Base-by-base conservation (phyloP, 2,329 filamentous ascomycete genomes). In the Colletotrichum sp. region DNA sequence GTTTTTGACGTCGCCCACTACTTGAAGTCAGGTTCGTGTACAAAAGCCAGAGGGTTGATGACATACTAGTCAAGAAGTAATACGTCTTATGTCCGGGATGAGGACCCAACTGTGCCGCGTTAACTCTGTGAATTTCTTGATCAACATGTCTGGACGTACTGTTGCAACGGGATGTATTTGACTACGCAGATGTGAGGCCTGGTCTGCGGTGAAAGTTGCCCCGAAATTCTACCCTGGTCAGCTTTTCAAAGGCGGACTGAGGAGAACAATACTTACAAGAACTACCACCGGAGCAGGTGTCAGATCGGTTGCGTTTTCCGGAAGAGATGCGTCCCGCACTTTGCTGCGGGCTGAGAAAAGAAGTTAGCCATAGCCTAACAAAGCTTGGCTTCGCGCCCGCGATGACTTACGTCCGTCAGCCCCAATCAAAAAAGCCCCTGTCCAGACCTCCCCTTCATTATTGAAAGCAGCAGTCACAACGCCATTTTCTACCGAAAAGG, bases 221-320 rank as follows among this genome's bases (percentile, higher is more conserved):
- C 38, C 38, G 18, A 43, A 43, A n/a, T 43, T 43, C 38, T 43
- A 43, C 18, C 1, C 18, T 43, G 9, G 38, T 43, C 38, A 43
- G 38, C 38, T 10, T n/a, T 10, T n/a, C 2, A 5, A n/a, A 12
- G 3, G 18, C 2, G 18, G 2, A n/a, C 9, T n/a, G 5, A 18
- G 18, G 38, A 43, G 18, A n/a, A 1, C 5, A 43, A 43, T 43
- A 12, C 18, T n/a, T n/a, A 43, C 38, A 3, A 43, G 12, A 10
- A 43, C 38, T 10, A n/a, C 9, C 18, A 43, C 9, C 9, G 38
- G 38, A n/a, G 38, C 38, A 43, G 38, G 18, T n/a, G 18, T 43
- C 18, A 43, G 5, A 6, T 43, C 38, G 38, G 9, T 43, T 43
- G 18, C 18, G 5, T 12, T 43, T 43, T 43, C 38, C 6, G 38